Evolutionary conservation across 140 eudicot genomes (phyloP), one percentile per base, ranked within the genome.

Genomic region (Oenanthe javanica): DNA sequence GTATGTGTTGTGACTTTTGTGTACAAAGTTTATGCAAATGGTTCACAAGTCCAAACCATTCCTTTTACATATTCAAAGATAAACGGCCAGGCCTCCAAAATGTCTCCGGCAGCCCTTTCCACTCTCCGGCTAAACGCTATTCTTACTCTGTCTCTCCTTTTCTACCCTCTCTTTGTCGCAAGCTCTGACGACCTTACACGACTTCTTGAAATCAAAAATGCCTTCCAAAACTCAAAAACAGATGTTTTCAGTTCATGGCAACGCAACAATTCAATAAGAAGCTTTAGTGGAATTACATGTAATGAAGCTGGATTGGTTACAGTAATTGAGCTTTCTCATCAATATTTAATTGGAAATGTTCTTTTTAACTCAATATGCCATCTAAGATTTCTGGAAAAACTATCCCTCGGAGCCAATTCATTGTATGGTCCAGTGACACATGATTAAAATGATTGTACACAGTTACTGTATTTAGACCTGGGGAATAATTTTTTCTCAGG

Each of bases 401-500:
- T 95, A 13, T 85, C 96, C 1, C 72, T 95, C 4, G 97, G 98
- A 5, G 72, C 10, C 47, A 95, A 95, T 55, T 13, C 36, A 11
- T 71, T 95, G 49, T 9, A 72, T 3, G 99, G 97, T 9, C 74
- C 9, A 54, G 82, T 94, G 0, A 36, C 90, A 0, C 57, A 64
- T 11, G 88, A 91, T 38, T 55, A 91, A 51, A 85, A 83, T 43
- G 85, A 82, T 6, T 95, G 99, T 83, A 79, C 81, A 1, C 54
- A 81, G 0, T 77, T 95, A 59, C 84, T 57, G 55, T 93, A 95
- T 80, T 81, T 95, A 54, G 98, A 95, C 57, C 76, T 95, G 67
- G 97, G 98, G 4, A 92, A 90, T 89, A 95, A 95, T 55, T 10
- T 54, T 5, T 95, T 95, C 81, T 82, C 92, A 5, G 97, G 98